These are phyloP conservation scores for Rubroboletus satanas DNA, from an alignment of 768 basidiomycete species.

Conservation along the genomic window DNA sequence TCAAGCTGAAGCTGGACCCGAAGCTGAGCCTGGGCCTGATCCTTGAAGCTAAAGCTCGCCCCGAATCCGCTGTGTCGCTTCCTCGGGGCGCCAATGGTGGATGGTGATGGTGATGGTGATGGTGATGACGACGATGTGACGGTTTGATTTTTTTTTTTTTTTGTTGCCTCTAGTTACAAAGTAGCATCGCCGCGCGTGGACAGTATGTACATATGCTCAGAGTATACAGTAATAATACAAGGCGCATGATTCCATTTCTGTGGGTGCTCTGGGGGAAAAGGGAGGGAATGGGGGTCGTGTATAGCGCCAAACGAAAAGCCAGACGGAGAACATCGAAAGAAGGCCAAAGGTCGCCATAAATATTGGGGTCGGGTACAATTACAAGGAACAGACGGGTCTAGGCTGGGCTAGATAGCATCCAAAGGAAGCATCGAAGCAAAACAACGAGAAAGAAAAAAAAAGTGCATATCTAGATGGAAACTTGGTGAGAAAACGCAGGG, in stretches of 20 bases:
- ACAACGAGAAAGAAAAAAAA: background rate
- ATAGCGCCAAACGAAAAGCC: background rate
- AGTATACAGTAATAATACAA: conserved; percentile 30
- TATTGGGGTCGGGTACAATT: conserved; percentile 22
- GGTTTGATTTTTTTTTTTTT: background rate
- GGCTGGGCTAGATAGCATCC: conserved; percentile 31
- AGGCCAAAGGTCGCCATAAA: conserved; percentile 12
- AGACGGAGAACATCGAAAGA: background rate
- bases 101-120: too few relatives aligned
- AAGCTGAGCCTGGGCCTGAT: background rate
- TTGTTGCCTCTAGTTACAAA: background rate
- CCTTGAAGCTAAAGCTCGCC: background rate
- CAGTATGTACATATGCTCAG: conserved; percentile 13
- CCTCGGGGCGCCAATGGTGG: too few relatives aligned
- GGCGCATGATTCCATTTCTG: background rate
- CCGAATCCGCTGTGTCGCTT: background rate
- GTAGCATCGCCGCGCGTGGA: background rate
- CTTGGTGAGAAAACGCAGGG: conserved; percentile 6
- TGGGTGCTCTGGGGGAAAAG: background rate
- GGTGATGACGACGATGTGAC: background rate
- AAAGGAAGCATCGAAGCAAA: background rate
- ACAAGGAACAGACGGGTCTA: conserved; percentile 25
- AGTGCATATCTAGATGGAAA: conserved; percentile 33
- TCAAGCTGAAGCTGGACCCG: background rate
- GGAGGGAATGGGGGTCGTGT: background rate